Conservation (phyloP, 2,329 filamentous ascomycete species). For the Trichoderma endophyticum region DNA sequence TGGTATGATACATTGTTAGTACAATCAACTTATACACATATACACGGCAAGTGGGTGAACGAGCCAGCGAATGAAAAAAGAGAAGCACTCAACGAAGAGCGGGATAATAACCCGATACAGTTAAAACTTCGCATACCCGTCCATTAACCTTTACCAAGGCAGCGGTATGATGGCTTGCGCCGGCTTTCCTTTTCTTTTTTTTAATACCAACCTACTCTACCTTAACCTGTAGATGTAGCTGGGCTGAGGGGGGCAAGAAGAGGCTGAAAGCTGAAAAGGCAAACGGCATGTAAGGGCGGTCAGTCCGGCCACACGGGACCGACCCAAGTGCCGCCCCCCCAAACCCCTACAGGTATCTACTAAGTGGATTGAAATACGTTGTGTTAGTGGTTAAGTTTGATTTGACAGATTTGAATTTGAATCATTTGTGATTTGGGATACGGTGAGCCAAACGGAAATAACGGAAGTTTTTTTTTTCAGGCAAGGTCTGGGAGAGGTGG, state of each 20-base stretch:
- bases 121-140: neutral
- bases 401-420: neutral
- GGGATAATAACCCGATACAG: neutral
- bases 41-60: neutral
- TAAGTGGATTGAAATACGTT: too few species aligned
- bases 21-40: neutral
- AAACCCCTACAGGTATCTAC: too few species aligned
- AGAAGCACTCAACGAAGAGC: neutral
- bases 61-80: neutral
- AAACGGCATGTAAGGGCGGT: neutral
- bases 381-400: neutral
- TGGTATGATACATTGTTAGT: neutral
- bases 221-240: neutral
- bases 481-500: neutral
- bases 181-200: neutral
- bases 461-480: neutral
- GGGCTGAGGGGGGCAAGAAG: neutral
- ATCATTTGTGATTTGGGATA: neutral
- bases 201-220: neutral
- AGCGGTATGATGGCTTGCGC: conserved; percentile 1
- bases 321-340: neutral
- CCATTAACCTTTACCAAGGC: neutral
- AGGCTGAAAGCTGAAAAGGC: conserved; percentile 5
- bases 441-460: neutral
- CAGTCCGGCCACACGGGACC: neutral